Evolutionary conservation across 2,329 filamentous ascomycete species (phyloP).

Genomic region (Trichoderma sp.): DNA sequence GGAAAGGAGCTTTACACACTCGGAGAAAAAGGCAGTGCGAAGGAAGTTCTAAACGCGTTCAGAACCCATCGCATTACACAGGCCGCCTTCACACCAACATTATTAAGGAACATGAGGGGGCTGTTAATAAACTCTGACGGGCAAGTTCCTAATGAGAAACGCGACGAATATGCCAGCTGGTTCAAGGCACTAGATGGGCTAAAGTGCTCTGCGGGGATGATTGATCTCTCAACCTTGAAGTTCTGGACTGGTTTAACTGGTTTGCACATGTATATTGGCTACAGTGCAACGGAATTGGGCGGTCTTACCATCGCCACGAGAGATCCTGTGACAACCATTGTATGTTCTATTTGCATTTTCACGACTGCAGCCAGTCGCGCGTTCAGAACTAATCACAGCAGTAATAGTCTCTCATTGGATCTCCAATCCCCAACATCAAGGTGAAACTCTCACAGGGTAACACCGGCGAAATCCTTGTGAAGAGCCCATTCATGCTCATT

Average conservation of each 20-base stretch:
- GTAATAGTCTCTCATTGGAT: not conserved
- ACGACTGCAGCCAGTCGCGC: accelerated
- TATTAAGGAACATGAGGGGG: not conserved
- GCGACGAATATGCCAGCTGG: not conserved
- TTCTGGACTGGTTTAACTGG: not conserved
- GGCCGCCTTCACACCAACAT: not conserved
- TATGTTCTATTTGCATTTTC: not conserved
- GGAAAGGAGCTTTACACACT: not conserved
- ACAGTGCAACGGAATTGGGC: not conserved
- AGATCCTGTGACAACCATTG: not conserved
- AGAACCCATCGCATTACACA: not conserved
- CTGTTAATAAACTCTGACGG: not conserved
- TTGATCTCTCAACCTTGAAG: not conserved
- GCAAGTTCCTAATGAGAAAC: not conserved
- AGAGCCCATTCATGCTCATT: not conserved
- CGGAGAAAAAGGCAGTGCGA: not conserved
- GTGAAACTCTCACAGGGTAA: not conserved
- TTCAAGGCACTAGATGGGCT: not conserved
- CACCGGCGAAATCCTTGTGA: not conserved
- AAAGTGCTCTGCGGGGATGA: not conserved
- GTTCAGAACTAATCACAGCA: not conserved
- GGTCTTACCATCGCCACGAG: not conserved
- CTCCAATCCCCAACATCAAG: not conserved
- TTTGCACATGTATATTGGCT: not conserved
- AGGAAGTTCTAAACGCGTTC: not conserved